Conservation (phyloP, 140 eudicot species). For the Senecio squalidus region DNA sequence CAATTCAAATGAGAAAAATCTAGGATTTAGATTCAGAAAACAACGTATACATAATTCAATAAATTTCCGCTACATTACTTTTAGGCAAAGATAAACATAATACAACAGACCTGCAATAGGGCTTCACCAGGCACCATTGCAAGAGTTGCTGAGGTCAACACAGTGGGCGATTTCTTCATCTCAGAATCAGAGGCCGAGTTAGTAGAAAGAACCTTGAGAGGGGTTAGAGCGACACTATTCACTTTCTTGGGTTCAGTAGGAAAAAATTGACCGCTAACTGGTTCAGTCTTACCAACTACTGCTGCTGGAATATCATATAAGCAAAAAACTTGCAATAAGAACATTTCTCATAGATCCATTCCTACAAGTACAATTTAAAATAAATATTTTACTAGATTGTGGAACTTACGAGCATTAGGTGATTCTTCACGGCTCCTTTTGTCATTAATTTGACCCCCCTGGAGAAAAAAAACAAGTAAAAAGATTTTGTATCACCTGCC, state of each 20-base stretch:
- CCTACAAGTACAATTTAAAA: too few species aligned
- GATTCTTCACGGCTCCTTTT: slow-evolving; percentile 72
- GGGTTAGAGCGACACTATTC: slow-evolving; percentile 27
- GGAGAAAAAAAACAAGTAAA: slow-evolving; percentile 12
- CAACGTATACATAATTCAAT: background rate
- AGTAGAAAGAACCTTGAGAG: slow-evolving; percentile 30
- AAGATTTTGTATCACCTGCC: slow-evolving; percentile 3
- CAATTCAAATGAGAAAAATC: slow-evolving; percentile 4
- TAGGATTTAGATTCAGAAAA: slow-evolving; percentile 6
- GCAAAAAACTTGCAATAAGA: background rate
- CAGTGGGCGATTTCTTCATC: slow-evolving; percentile 46
- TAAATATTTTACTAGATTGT: background rate
- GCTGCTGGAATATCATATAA: slow-evolving; percentile 17
- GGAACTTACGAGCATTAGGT: slow-evolving; percentile 50
- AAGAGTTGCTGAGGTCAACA: slow-evolving; percentile 35
- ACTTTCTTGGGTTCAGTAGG: slow-evolving; percentile 35
- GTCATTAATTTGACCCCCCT: slow-evolving; percentile 54
- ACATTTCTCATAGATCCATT: too few species aligned
- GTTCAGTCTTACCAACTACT: slow-evolving; percentile 40
- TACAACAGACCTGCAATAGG: slow-evolving; percentile 52
- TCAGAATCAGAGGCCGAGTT: slow-evolving; percentile 47
- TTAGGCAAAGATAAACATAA: background rate
- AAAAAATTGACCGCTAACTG: slow-evolving; percentile 24
- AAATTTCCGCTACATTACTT: background rate
- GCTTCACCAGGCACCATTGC: slow-evolving; percentile 45